phyloP scores from a whole-genome alignment of 192 early-diverging fungal genomes.

The Lunasporangiospora selenospora region DNA sequence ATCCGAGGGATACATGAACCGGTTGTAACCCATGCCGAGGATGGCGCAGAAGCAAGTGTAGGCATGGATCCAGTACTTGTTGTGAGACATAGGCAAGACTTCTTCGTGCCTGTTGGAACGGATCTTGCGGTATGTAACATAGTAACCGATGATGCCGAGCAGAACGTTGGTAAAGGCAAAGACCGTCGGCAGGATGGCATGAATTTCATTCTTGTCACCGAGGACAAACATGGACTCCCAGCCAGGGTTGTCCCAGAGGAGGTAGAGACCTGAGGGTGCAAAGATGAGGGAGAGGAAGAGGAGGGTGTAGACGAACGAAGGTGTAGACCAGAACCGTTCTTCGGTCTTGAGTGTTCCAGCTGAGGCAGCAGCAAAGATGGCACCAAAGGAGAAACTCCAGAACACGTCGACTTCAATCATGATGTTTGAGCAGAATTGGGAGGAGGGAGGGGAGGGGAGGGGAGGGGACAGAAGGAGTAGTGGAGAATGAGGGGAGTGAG shows the following conservation, averaged over 20 bases:
- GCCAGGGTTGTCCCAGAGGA: conserved; percentile 47
- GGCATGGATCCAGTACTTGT: conserved; percentile 48
- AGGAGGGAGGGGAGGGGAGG: neutral
- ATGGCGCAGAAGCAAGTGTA: conserved; percentile 46
- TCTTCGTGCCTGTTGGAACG: neutral
- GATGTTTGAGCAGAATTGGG: neutral
- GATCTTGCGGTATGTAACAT: conserved; percentile 35
- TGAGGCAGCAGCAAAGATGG: conserved; percentile 24
- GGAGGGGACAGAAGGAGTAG: neutral
- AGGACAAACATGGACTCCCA: conserved; percentile 49
- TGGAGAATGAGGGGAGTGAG: neutral
- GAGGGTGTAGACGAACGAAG: conserved; percentile 43
- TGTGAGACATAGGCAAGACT: conserved; percentile 15
- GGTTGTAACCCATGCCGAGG: conserved; percentile 42
- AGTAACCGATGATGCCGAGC: conserved; percentile 43
- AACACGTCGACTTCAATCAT: conserved; percentile 50
- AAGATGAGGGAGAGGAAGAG: conserved; percentile 46
- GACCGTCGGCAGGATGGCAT: conserved; percentile 36
- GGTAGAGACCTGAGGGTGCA: conserved; percentile 44
- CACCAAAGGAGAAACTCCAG: conserved; percentile 44
- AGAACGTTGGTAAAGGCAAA: conserved; percentile 47
- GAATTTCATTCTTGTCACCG: conserved; percentile 49
- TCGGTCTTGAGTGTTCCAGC: conserved; percentile 27
- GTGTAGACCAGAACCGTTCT: conserved; percentile 16
- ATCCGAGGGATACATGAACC: conserved; percentile 44